Evolutionary conservation across 2,329 filamentous ascomycete species (phyloP).

Genomic region (Calonectria fujianensis): DNA sequence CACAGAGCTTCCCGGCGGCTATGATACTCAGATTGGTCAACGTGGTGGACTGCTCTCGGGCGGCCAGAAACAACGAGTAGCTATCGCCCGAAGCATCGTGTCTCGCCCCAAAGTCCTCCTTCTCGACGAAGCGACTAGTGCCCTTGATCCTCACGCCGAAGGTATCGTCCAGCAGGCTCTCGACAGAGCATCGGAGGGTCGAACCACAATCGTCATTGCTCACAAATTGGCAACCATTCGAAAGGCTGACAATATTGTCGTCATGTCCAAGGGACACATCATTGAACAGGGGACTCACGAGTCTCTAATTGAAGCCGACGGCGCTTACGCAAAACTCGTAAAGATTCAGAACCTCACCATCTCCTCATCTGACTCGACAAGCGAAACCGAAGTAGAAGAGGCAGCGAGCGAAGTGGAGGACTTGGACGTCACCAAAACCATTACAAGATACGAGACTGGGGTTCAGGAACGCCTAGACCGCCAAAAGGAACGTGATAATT

Average conservation of each 20-base stretch:
- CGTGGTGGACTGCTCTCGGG: slow-evolving; percentile 79
- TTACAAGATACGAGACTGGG: slow-evolving; percentile 57
- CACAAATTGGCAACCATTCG: slow-evolving; percentile 69
- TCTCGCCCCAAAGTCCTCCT: slow-evolving; percentile 77
- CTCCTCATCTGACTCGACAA: slow-evolving; percentile 44
- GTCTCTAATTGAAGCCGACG: slow-evolving; percentile 68
- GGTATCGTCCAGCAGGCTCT: slow-evolving; percentile 73
- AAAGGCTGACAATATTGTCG: slow-evolving; percentile 58
- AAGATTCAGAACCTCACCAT: slow-evolving; percentile 61
- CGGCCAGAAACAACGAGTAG: slow-evolving; percentile 79
- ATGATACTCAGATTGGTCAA: slow-evolving; percentile 76
- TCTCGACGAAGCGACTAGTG: slow-evolving; percentile 80
- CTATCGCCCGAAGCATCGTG: slow-evolving; percentile 79
- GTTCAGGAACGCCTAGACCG: slow-evolving; percentile 57
- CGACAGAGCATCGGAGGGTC: slow-evolving; percentile 69
- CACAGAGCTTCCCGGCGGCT: slow-evolving; percentile 65
- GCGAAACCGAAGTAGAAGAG: slow-evolving; percentile 53
- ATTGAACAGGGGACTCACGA: slow-evolving; percentile 62
- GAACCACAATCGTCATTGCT: slow-evolving; percentile 79
- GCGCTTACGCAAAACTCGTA: slow-evolving; percentile 73
- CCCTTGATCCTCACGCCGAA: slow-evolving; percentile 65
- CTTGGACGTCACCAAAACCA: slow-evolving; percentile 52
- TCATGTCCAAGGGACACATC: slow-evolving; percentile 54
- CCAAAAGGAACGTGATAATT: slow-evolving; percentile 62
- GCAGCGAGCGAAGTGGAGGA: slow-evolving; percentile 43